Percentiles rank a stretch among this genome's conserved stretches.
Conservation (phyloP, 345 rosid species). For the Camelina sativa region DNA sequence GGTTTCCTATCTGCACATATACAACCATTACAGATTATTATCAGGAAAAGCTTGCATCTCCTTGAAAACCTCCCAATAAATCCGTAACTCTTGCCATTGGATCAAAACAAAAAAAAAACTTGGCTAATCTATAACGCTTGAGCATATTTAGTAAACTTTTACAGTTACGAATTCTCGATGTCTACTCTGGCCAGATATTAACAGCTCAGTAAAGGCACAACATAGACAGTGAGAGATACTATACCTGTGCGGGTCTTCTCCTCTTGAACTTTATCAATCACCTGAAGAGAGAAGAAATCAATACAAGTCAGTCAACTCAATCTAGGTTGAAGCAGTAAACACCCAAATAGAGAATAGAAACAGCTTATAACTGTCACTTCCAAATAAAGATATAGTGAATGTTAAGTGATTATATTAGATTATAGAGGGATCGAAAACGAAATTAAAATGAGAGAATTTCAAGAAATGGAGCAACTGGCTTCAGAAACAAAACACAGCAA, state of each 20-base stretch:
- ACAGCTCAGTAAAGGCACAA: neutral
- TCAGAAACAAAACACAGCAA: neutral
- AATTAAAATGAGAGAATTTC: neutral
- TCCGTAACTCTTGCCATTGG: neutral
- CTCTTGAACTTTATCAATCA: slow-evolving; percentile 47
- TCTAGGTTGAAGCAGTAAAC: neutral
- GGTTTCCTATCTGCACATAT: slow-evolving; percentile 46
- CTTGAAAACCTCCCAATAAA: neutral
- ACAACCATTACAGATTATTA: slow-evolving; percentile 12
- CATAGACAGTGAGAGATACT: neutral
- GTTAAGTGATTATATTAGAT: neutral
- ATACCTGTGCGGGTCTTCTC: slow-evolving; percentile 46
- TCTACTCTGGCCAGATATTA: neutral
- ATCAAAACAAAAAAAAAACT: neutral
- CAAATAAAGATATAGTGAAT: neutral
- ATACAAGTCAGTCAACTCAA: slow-evolving; percentile 4
- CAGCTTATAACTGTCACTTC: neutral
- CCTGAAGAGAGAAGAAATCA: slow-evolving; percentile 23
- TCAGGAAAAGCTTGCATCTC: neutral
- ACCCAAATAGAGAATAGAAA: neutral
- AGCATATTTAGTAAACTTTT: neutral
- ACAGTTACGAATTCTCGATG: neutral
- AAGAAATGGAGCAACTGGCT: neutral
- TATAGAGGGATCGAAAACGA: neutral
- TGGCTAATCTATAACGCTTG: neutral